Evolutionary conservation across 176 grass and related monocot species (phyloP).

Genomic region (Ensete glaucum): DNA sequence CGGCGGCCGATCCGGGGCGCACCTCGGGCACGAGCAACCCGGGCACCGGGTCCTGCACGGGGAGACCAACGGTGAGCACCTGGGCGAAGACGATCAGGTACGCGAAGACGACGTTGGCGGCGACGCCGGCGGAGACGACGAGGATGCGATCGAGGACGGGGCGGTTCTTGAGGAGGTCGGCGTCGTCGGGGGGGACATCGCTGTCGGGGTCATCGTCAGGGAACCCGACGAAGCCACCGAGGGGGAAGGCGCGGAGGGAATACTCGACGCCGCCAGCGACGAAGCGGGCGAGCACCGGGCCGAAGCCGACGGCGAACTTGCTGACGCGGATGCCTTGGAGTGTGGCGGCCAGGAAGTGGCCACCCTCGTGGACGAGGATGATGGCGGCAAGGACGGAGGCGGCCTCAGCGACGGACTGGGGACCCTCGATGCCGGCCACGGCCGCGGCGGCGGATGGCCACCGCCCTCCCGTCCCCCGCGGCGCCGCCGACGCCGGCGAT

Average conservation of each 20-base stretch:
- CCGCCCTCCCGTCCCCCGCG: not conserved
- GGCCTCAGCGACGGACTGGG: slow-evolving; percentile 56
- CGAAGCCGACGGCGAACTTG: slow-evolving; percentile 89
- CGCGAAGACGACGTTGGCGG: slow-evolving; percentile 77
- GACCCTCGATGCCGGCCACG: slow-evolving; percentile 31
- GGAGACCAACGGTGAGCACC: slow-evolving; percentile 73
- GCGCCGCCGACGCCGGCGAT: slow-evolving; percentile 12
- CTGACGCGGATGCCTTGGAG: slow-evolving; percentile 83
- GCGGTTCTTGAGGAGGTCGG: slow-evolving; percentile 86
- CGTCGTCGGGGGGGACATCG: slow-evolving; percentile 58
- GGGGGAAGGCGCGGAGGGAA: slow-evolving; percentile 81
- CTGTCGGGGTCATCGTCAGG: slow-evolving; percentile 93
- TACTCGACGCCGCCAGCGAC: slow-evolving; percentile 69
- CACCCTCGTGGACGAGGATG: slow-evolving; percentile 79
- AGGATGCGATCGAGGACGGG: slow-evolving; percentile 75
- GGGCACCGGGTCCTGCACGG: slow-evolving; percentile 57
- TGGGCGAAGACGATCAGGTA: slow-evolving; percentile 73
- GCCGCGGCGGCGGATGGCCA: not conserved
- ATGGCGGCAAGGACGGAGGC: slow-evolving; percentile 80
- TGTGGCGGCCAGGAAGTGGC: slow-evolving; percentile 73
- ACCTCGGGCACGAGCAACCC: slow-evolving; percentile 82
- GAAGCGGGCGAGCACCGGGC: slow-evolving; percentile 67
- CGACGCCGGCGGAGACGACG: slow-evolving; percentile 81
- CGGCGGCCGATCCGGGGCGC: slow-evolving; percentile 51
- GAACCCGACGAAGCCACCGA: slow-evolving; percentile 91